Conservation (phyloP, 2,329 filamentous ascomycete species). For the Ustilaginoidea virens region DNA sequence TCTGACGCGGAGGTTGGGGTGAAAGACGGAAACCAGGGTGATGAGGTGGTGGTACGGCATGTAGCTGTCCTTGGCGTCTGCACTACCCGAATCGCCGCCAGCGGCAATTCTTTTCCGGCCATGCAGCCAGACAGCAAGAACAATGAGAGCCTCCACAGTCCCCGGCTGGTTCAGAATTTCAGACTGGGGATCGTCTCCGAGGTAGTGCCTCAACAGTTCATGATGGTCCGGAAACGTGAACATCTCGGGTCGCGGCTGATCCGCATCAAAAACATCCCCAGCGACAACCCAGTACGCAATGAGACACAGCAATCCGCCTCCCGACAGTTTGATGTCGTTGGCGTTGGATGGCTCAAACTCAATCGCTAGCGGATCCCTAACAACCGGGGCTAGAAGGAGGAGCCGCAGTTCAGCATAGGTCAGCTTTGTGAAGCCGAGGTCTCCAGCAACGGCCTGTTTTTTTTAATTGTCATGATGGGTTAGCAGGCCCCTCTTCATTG, state of each 20-base stretch:
- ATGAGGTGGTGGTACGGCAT: slow-evolving; percentile 46
- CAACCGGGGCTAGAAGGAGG: slow-evolving; percentile 24
- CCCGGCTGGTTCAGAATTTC: slow-evolving; percentile 35
- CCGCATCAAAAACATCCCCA: slow-evolving; percentile 42
- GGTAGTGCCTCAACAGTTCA: slow-evolving; percentile 35
- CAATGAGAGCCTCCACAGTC: slow-evolving; percentile 42
- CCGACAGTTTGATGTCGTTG: slow-evolving; percentile 40
- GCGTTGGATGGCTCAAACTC: slow-evolving; percentile 30
- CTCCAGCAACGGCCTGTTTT: slow-evolving; percentile 44
- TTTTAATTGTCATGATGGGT: neutral
- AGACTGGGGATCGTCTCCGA: slow-evolving; percentile 32
- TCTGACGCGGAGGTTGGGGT: slow-evolving; percentile 35
- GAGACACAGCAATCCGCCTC: slow-evolving; percentile 41
- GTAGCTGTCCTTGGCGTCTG: slow-evolving; percentile 25
- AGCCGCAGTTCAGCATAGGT: slow-evolving; percentile 30
- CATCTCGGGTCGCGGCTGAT: slow-evolving; percentile 35
- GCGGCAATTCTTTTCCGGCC: slow-evolving; percentile 27
- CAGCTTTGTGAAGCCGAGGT: slow-evolving; percentile 37
- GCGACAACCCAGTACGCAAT: slow-evolving; percentile 49
- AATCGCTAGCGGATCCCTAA: slow-evolving; percentile 27
- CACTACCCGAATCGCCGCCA: slow-evolving; percentile 7
- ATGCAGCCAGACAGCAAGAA: slow-evolving; percentile 44
- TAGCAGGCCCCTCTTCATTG: neutral
- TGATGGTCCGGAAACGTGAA: slow-evolving; percentile 46
- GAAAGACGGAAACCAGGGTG: slow-evolving; percentile 41